phyloP scores from a whole-genome alignment of 306 rosid genomes.

The Morella rubra region DNA sequence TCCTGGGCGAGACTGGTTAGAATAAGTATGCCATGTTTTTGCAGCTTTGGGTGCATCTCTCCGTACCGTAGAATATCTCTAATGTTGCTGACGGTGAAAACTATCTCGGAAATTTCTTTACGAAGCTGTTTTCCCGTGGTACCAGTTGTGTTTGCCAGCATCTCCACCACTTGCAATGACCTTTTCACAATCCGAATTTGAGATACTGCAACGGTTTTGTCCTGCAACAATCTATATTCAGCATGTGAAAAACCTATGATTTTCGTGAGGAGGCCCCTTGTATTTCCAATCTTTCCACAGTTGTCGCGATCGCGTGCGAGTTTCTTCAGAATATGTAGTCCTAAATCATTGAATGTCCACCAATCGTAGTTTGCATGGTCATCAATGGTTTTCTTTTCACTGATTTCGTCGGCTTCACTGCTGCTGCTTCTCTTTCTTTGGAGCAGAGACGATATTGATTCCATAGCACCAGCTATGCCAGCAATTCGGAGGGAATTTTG shows the following conservation, averaged over 20 bases:
- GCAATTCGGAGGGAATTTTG: constrained; percentile 84
- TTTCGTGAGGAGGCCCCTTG: constrained; percentile 85
- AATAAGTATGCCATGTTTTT: constrained; percentile 79
- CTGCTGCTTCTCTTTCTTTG: constrained; percentile 52
- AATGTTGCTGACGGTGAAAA: constrained; percentile 79
- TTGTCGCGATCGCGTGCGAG: constrained; percentile 86
- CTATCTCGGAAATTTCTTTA: constrained; percentile 81
- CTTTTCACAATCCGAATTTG: constrained; percentile 68
- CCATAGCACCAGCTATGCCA: constrained; percentile 92
- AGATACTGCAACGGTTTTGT: constrained; percentile 41
- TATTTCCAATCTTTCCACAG: constrained; percentile 90
- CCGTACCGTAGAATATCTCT: constrained; percentile 77
- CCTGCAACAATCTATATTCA: constrained; percentile 62
- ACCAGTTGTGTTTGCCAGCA: constrained; percentile 79
- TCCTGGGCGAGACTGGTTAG: constrained; percentile 76
- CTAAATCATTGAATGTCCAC: constrained; percentile 82
- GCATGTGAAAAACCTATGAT: constrained; percentile 77
- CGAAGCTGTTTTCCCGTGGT: constrained; percentile 67
- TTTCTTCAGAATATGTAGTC: constrained; percentile 77
- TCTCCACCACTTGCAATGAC: constrained; percentile 84
- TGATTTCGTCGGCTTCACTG: constrained; percentile 71
- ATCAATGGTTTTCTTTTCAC: constrained; percentile 55
- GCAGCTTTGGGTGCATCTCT: constrained; percentile 61
- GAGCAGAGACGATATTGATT: constrained; percentile 83
- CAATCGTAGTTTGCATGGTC: constrained; percentile 58